Percentiles rank a stretch among this genome's conserved stretches.
Conservation (phyloP, 768 basidiomycete genomes). For the Suillus clintonianus region DNA sequence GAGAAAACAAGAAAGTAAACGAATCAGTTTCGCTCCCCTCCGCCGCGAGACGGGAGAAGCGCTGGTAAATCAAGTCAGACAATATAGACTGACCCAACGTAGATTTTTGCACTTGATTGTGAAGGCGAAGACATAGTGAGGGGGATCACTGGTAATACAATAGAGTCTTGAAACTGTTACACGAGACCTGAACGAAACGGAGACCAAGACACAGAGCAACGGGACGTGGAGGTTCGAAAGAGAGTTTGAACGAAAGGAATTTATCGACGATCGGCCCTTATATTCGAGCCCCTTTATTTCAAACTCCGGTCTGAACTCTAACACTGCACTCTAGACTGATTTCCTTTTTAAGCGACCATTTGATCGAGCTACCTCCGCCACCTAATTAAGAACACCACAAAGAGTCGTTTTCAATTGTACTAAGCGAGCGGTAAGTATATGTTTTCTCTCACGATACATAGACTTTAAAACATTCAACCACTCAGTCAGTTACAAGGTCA, state of each 20-base stretch:
- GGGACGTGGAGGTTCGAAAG: slow-evolving; percentile 51
- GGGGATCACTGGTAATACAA: slow-evolving; percentile 46
- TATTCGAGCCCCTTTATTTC: slow-evolving; percentile 42
- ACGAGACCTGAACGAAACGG: slow-evolving; percentile 58
- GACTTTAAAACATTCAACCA: background rate
- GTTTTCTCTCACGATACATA: background rate
- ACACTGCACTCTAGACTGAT: slow-evolving; percentile 19
- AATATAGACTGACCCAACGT: slow-evolving; percentile 90
- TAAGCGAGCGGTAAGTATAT: background rate
- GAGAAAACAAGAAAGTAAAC: slow-evolving; percentile 42
- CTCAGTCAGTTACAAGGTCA: background rate
- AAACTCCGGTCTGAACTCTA: slow-evolving; percentile 50
- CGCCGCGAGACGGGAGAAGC: slow-evolving; percentile 45
- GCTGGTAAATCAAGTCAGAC: slow-evolving; percentile 44
- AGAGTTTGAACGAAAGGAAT: slow-evolving; percentile 34
- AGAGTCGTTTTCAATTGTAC: background rate
- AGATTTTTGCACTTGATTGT: slow-evolving; percentile 64
- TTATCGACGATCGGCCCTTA: slow-evolving; percentile 40
- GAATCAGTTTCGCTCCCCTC: slow-evolving; percentile 58
- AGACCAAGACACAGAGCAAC: slow-evolving; percentile 55
- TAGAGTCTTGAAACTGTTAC: slow-evolving; percentile 52
- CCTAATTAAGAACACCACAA: background rate
- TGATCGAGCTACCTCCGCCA: slow-evolving; percentile 21
- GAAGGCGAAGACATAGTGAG: slow-evolving; percentile 17
- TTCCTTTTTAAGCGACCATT: slow-evolving; percentile 17